Base-by-base conservation (phyloP, 2,329 filamentous ascomycete genomes). In the Monascus ruber region DNA sequence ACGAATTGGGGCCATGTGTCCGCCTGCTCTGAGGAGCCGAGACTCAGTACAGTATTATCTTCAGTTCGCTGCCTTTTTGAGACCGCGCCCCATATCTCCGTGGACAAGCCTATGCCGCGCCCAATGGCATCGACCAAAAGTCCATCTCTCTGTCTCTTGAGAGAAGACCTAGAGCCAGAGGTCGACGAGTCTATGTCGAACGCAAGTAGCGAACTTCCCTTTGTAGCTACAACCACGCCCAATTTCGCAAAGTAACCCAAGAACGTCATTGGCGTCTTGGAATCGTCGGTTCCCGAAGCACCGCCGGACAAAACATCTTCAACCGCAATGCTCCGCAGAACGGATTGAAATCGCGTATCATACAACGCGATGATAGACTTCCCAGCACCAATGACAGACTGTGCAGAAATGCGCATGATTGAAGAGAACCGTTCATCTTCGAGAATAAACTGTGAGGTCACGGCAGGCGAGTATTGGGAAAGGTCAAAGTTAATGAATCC, bases 311-410 rank as follows among this genome's bases (percentile, higher is more conserved):
- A 46, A 31, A 65, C 40, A 42, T 60, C 50, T n/a, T 47, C 37
- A 8, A 58, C 42, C 9, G 59, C 43, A 37, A 66, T 60, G 38
- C 60, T 62, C 38, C 63, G 60, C 44, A 69, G 66, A 9, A 69
- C 53, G 1, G 67, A 67, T 43, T 63, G 58, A 45, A 66, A 70
- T 35, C 65, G 62, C n/a, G 66, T 62, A 46, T 70, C 65, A 39
- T 68, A 66, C 5, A 70, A 47, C 2, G 61, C 64, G 24, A 71
- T 49, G n/a, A 61, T 51, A 10, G 63, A 64, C 31, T 62, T 50
- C 24, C 57, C 60, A 6, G 62, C 62, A 6, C 54, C 64, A 37
- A 68, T 64, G 8, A 69, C 57, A 9, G 60, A 60, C 34, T 63
- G 59, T 5, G 63, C 54, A 5, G 65, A 66, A 33, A 68, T 54